These are phyloP conservation scores for Margaritispora aquatica DNA, from an alignment of 495 filamentous ascomycete species.

Conservation along the genomic window DNA sequence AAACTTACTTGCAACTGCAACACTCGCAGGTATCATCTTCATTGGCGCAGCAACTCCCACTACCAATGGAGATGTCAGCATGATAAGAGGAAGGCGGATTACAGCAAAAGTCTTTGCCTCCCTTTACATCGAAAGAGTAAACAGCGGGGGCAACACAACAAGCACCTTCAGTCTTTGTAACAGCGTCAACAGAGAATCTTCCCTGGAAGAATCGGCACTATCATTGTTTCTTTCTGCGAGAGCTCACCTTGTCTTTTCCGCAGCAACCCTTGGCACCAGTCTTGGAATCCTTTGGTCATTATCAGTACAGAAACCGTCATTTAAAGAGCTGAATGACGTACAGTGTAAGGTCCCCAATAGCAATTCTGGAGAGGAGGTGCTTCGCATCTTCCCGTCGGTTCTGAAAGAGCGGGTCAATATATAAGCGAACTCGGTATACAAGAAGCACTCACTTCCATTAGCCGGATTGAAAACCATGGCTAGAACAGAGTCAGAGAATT, in stretches of 20 bases:
- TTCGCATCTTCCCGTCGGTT: neutral
- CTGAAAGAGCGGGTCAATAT: neutral
- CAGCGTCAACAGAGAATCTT: neutral
- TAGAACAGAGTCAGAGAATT: neutral
- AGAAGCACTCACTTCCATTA: neutral
- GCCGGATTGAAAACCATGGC: neutral
- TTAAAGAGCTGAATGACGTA: neutral
- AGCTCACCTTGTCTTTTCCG: neutral
- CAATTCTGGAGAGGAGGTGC: neutral
- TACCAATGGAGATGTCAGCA: neutral
- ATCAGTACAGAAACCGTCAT: neutral
- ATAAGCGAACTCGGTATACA: neutral
- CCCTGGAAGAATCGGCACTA: neutral
- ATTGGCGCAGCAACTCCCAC: neutral
- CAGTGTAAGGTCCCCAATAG: neutral
- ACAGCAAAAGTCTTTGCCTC: neutral
- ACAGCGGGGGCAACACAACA: neutral
- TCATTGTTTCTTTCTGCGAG: neutral
- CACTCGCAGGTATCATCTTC: neutral
- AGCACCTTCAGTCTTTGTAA: neutral
- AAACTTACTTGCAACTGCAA: neutral
- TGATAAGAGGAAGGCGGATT: neutral
- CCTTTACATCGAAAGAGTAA: neutral
- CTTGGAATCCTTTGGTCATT: neutral
- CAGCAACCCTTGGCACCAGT: neutral